Evolutionary conservation across 73 alveolate species (phyloP).

Genomic region (Tetrahymena elliotti): DNA sequence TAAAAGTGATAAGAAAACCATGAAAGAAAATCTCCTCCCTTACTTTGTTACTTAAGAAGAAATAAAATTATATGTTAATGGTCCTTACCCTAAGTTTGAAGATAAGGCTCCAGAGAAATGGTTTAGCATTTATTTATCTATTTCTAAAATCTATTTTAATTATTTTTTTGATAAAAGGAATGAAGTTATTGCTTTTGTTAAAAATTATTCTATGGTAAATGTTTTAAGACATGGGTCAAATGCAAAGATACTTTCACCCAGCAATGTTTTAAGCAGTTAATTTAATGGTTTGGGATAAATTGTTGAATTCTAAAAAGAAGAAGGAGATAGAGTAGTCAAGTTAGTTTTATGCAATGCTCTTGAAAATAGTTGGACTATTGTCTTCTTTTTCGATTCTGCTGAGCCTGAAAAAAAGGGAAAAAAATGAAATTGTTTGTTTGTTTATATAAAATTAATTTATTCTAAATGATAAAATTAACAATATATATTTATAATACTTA

Average conservation of each 20-base stretch:
- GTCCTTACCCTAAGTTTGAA: constrained; percentile 84
- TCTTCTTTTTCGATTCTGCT: constrained; percentile 30
- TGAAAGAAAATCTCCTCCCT: constrained; percentile 75
- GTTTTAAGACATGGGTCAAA: constrained; percentile 9
- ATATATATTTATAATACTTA: too few relatives aligned
- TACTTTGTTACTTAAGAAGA: constrained; percentile 72
- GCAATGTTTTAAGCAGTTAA: constrained; percentile 18
- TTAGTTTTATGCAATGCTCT: constrained; percentile 34
- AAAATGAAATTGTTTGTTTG: not conserved
- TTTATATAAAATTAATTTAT: not conserved
- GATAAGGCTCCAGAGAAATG: constrained; percentile 81
- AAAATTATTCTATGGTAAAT: not conserved
- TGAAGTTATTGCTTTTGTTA: constrained; percentile 4
- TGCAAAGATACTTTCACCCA: constrained; percentile 28
- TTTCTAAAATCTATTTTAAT: too few relatives aligned
- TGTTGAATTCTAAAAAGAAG: constrained; percentile 8
- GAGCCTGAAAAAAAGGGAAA: constrained; percentile 7
- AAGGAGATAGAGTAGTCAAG: constrained; percentile 24
- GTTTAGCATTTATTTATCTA: constrained; percentile 39
- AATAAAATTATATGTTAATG: constrained; percentile 56
- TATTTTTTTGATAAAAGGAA: not conserved
- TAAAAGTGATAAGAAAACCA: constrained; percentile 75
- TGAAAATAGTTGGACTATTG: constrained; percentile 33
- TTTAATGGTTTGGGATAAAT: constrained; percentile 33
- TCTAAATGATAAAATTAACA: not conserved